Conservation (phyloP, 192 early-diverging fungal species). For the Backusella luteola region DNA sequence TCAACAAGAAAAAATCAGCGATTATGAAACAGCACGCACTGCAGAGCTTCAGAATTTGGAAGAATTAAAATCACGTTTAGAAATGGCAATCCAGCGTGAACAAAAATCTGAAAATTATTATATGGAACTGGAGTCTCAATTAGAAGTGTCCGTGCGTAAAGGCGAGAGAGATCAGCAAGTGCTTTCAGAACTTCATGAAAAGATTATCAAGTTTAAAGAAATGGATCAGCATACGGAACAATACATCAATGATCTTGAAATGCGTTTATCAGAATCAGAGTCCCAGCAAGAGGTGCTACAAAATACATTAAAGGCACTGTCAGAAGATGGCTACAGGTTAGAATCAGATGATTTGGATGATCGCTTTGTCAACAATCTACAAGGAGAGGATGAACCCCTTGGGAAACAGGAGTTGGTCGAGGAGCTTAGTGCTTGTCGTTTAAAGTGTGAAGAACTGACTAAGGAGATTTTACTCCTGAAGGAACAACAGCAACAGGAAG, state of each 20-base stretch:
- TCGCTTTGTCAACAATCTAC: not conserved
- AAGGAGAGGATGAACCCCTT: not conserved
- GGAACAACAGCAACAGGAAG: not conserved
- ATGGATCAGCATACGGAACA: conserved; percentile 32
- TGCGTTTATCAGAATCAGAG: conserved; percentile 11
- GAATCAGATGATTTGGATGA: not conserved
- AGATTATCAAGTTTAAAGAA: conserved; percentile 54
- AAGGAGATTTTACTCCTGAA: conserved; percentile 6
- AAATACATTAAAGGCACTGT: not conserved
- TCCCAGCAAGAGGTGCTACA: not conserved
- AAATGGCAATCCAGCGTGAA: conserved; percentile 40
- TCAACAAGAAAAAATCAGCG: conserved; percentile 52
- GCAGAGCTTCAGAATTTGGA: conserved; percentile 42
- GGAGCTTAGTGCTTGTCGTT: not conserved
- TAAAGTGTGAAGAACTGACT: not conserved
- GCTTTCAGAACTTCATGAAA: conserved; percentile 33
- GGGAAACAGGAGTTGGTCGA: not conserved
- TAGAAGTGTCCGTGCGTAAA: conserved; percentile 28
- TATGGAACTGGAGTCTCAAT: conserved; percentile 30
- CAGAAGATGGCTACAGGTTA: not conserved
- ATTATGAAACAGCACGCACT: conserved; percentile 38
- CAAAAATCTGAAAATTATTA: conserved; percentile 46
- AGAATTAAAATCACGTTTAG: conserved; percentile 39
- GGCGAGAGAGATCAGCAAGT: conserved; percentile 30
- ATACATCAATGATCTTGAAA: conserved; percentile 42